These are phyloP conservation scores for Berkeleyomyces basicola DNA, from an alignment of 2,329 filamentous ascomycete species.

Conservation along the genomic window DNA sequence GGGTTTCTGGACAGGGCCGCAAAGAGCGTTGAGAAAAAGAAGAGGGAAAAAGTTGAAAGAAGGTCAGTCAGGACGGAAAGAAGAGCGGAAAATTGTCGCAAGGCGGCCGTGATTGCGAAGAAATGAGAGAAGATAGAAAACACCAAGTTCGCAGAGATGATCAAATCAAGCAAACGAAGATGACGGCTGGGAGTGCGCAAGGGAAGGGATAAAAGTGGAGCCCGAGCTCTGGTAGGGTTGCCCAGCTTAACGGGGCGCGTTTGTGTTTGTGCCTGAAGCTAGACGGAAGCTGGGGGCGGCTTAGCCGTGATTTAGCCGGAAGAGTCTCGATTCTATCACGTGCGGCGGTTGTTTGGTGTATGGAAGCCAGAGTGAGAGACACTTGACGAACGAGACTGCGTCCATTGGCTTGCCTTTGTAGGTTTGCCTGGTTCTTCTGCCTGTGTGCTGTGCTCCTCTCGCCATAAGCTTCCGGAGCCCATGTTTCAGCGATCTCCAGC, in stretches of 20 bases:
- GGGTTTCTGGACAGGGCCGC: not conserved
- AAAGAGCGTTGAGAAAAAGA: too few species aligned
- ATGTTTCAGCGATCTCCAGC: not conserved
- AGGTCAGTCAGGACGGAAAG: not conserved
- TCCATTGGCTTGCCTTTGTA: too few species aligned
- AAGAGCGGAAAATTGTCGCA: not conserved
- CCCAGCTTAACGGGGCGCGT: not conserved
- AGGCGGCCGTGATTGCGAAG: not conserved
- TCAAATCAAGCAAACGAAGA: not conserved
- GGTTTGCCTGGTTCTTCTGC: too few species aligned
- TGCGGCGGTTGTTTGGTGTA: too few species aligned
- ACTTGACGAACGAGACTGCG: too few species aligned
- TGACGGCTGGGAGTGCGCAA: not conserved
- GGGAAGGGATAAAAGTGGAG: not conserved
- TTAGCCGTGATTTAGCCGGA: not conserved
- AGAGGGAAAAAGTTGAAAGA: not conserved
- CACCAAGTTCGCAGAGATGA: not conserved
- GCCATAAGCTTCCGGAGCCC: too few species aligned
- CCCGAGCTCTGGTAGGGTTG: not conserved
- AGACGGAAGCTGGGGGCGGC: not conserved
- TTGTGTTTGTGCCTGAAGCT: not conserved
- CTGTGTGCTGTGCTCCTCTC: too few species aligned
- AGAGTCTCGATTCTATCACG: not conserved
- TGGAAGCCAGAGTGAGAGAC: too few species aligned
- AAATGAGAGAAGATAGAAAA: not conserved